Evolutionary conservation across 768 basidiomycete genomes (phyloP), one percentile per base, ranked within the genome.

Genomic region (Boletus bicolor): DNA sequence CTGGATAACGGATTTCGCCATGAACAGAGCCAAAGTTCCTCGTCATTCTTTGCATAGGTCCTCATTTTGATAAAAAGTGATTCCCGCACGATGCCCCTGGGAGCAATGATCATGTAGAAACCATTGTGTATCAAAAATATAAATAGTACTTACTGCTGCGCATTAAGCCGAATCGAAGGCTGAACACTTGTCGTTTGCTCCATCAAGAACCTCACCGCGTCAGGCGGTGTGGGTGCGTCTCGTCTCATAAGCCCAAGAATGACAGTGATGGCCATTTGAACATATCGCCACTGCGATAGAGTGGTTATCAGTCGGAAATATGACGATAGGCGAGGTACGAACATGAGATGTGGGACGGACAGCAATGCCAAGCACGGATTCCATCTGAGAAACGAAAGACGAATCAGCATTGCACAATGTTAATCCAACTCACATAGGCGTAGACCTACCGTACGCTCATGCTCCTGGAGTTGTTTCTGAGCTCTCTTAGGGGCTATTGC

Each of bases 61-160:
- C 91, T 81, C 55, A 90, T 82, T 72, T 92, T 92, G 66, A 91
- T 77, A 62, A 84, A 82, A 35, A 80, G 78, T 41, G 85, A 75
- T 37, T 90, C 65, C 65, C 85, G 88, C 17, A 84, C 79, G 26
- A 91, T 70, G 10, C 83, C 89, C 56, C 89, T 90, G 57, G 3
- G 8, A 48, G 10, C 0, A 26, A 61, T 19, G 51, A 46, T 37
- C 49, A 30, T 39, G 36, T 35, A 42, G 19, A 49, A 50, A 43
- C 38, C 38, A 36, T 42, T 11, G 35, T 21, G 8, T 28, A 46
- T 35, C 21, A 24, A 24, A 24, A 24, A 50, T 2, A 63, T 21
- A 17, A 21, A 51, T 8, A 19, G 38, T 15, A 7, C 73, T 54
- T 71, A 87, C 89, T 77, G 79, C 59, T 91, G 87, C 2, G 83